Percentiles rank a stretch among this genome's conserved stretches.
Evolutionary conservation across 2,329 filamentous ascomycete genomes (phyloP).

Genomic region (Fusarium liriodendri): DNA sequence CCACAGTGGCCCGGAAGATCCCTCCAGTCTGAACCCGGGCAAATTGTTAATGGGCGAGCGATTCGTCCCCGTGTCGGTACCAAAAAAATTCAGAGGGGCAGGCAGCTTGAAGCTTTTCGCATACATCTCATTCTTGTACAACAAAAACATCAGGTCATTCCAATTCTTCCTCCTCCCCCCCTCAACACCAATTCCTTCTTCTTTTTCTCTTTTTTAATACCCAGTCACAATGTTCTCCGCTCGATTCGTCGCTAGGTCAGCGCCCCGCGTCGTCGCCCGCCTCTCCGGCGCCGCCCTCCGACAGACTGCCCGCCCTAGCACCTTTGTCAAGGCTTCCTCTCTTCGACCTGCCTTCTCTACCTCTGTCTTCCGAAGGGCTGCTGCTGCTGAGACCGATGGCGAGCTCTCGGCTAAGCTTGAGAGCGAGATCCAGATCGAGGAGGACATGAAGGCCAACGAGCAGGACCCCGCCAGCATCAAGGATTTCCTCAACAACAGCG

Average conservation of each 20-base stretch:
- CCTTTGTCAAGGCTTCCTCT: conserved; percentile 58
- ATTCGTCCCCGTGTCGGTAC: neutral
- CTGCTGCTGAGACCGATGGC: conserved; percentile 67
- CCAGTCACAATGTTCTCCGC: conserved; percentile 74
- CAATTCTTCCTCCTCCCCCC: conserved; percentile 13
- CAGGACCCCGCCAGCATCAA: conserved; percentile 81
- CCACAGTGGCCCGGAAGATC: conserved; percentile 27
- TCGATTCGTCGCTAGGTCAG: conserved; percentile 72
- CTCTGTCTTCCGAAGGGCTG: conserved; percentile 53
- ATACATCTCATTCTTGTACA: conserved; percentile 22
- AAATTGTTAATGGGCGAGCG: conserved; percentile 29
- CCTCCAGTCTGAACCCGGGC: conserved; percentile 26
- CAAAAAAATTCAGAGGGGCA: conserved; percentile 38
- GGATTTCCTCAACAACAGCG: conserved; percentile 87
- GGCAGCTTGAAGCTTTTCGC: conserved; percentile 31
- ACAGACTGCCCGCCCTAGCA: conserved; percentile 62
- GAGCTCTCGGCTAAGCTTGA: conserved; percentile 90
- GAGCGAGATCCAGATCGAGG: conserved; percentile 86
- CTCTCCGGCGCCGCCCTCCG: conserved; percentile 63
- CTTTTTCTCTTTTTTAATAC: conserved; percentile 1
- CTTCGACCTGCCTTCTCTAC: conserved; percentile 58
- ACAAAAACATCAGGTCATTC: conserved; percentile 13
- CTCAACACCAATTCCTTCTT: neutral
- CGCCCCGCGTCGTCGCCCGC: conserved; percentile 72
- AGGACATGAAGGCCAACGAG: conserved; percentile 79